Base-by-base conservation (phyloP, 2,329 filamentous ascomycete genomes). In the Bertia moriformis region DNA sequence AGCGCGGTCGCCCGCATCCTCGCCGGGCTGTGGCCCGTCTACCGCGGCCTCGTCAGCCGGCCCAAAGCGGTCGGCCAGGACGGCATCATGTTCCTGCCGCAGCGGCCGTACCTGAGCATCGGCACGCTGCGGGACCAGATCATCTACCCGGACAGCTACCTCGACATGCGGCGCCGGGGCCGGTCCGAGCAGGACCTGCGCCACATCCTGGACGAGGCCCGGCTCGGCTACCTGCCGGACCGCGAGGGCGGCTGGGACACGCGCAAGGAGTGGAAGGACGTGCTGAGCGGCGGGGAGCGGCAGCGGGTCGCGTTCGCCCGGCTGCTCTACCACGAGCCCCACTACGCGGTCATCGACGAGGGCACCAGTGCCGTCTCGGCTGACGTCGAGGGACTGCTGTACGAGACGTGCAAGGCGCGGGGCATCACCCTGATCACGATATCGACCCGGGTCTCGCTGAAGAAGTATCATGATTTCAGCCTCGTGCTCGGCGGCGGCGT, bases 81-180 rank as follows among this genome's bases (percentile, higher is more conserved):
- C 46, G 91, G 91, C 42, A 93, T 98, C 62, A 96, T 98, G 88
- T 96, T 98, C 61, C 70, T 98, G 10, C 91, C 91, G 0, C 91
- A 98, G 56, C 73, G 89, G 14, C 87, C 89, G 0, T 96, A 96
- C 51, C 73, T 96, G 22, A 89, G 80, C 55, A 83, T 89, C 18
- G 91, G 91, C 27, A 96, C 91, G 1, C 67, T 96, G 7, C 81
- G 91, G 18, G 91, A 98, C 51, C 91, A 98, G 61, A 86, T 98
- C 50, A 95, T 96, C 53, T 98, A 98, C 49, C 91, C 91, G 0
- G 88, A 98, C 50, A 89, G 86, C 4, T 88, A 93, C 54, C 66
- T 88, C 32, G 91, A 98, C 50, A 96, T 98, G 91, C 79, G 77
- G 19, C 78, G 84, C 43, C 79, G 81, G 44, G 77, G 81, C 14